Conservation (phyloP, 2,329 filamentous ascomycete genomes). For the Claviceps pusilla region DNA sequence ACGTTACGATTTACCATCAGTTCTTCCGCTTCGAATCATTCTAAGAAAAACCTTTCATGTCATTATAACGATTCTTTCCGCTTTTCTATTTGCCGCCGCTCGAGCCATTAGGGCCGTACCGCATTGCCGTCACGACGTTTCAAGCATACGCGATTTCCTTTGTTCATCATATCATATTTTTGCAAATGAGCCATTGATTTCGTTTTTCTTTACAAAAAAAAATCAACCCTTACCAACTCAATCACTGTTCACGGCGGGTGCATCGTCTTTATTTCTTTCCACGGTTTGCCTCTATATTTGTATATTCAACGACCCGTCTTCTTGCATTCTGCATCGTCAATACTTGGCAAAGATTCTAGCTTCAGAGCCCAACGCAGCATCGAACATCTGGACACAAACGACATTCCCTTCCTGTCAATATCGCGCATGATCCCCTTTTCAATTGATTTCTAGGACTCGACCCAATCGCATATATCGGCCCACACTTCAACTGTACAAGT, state of each 20-base stretch:
- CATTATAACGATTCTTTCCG: slow-evolving; percentile 27
- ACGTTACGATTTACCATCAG: slow-evolving; percentile 7
- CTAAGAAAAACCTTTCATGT: slow-evolving; percentile 24
- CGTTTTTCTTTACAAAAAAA: not conserved
- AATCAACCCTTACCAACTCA: slow-evolving; percentile 8
- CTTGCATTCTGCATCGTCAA: not conserved
- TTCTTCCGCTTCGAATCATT: slow-evolving; percentile 11
- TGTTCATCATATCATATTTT: slow-evolving; percentile 18
- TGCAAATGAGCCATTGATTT: slow-evolving; percentile 29
- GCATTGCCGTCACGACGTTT: slow-evolving; percentile 17
- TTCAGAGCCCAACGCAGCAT: not conserved
- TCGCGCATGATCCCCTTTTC: not conserved
- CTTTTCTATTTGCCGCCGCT: slow-evolving; percentile 16
- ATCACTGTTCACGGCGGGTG: slow-evolving; percentile 8
- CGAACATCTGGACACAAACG: not conserved
- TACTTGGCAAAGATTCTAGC: not conserved
- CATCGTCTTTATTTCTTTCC: slow-evolving; percentile 9
- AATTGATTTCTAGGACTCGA: slow-evolving; percentile 1
- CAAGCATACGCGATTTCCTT: slow-evolving; percentile 22
- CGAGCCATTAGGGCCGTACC: slow-evolving; percentile 16
- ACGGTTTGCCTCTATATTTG: slow-evolving; percentile 13
- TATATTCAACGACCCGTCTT: slow-evolving; percentile 17
- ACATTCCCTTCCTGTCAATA: not conserved
- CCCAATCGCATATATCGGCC: slow-evolving; percentile 6
- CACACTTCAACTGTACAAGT: slow-evolving; percentile 16